A percentile compares a stretch with the other conserved stretches of the same genome.
Conservation (phyloP, 257 asterid genomes). For the Solanum bukasovii region DNA sequence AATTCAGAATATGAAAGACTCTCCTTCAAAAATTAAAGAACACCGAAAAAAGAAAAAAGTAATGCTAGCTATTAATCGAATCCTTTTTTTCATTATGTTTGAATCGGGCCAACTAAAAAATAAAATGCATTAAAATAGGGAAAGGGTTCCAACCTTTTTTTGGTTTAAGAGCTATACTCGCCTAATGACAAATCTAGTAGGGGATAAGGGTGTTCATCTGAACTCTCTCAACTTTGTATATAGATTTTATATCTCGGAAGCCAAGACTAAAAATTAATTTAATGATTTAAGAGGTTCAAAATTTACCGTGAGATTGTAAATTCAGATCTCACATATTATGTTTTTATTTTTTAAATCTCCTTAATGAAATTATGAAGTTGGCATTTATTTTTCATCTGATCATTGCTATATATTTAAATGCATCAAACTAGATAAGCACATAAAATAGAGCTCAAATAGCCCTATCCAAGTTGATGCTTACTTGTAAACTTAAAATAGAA, state of each 20-base stretch:
- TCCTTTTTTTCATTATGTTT: background rate
- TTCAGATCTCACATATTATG: background rate
- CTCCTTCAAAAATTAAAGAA: background rate
- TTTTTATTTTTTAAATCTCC: background rate
- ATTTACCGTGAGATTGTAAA: background rate
- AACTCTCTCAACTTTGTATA: background rate
- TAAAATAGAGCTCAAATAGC: background rate
- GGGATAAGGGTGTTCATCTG: background rate
- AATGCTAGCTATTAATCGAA: background rate
- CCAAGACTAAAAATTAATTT: background rate
- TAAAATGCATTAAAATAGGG: background rate
- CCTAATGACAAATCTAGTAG: background rate
- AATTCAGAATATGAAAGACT: background rate
- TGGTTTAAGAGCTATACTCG: background rate
- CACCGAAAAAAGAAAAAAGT: background rate
- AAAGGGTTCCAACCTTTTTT: background rate
- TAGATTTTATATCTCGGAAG: background rate
- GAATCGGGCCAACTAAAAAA: background rate
- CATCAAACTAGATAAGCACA: background rate
- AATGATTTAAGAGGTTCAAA: background rate
- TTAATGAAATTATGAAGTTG: background rate
- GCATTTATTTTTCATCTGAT: background rate
- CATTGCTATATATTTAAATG: background rate
- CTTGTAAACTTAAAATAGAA: no score
- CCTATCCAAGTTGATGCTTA: background rate